Evolutionary conservation across 2,329 filamentous ascomycete genomes (phyloP).

Genomic region (Hymenoscyphus albidus): DNA sequence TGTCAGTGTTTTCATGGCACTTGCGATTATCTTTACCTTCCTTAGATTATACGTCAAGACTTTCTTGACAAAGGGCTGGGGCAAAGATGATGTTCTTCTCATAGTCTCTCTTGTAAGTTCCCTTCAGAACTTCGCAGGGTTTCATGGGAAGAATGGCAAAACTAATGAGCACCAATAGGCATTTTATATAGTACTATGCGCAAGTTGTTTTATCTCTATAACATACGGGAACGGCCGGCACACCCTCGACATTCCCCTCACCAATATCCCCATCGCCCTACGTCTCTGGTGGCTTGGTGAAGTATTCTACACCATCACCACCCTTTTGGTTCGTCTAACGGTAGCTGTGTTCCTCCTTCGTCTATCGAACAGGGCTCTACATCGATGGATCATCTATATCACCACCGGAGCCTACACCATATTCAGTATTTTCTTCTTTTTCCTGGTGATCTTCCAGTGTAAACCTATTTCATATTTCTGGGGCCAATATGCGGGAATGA

Average conservation of each 20-base stretch:
- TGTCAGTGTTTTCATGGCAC: conserved; percentile 21
- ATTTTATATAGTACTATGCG: conserved; percentile 22
- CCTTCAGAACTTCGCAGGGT: too few species aligned
- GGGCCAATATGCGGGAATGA: conserved; percentile 32
- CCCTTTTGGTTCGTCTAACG: conserved; percentile 40
- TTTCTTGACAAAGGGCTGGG: conserved; percentile 26
- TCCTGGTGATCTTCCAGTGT: conserved; percentile 51
- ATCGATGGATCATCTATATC: conserved; percentile 43
- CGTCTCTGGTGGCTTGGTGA: conserved; percentile 52
- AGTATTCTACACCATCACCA: conserved; percentile 48
- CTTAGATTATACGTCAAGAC: conserved; percentile 26
- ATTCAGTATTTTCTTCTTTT: conserved; percentile 46
- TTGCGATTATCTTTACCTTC: conserved; percentile 25
- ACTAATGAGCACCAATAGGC: conserved; percentile 13
- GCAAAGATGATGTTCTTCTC: conserved; percentile 27
- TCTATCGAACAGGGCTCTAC: conserved; percentile 43
- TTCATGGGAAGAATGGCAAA: not conserved
- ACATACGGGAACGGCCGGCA: conserved; percentile 26
- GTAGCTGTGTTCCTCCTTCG: conserved; percentile 52
- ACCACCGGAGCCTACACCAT: conserved; percentile 45
- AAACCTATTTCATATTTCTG: conserved; percentile 50
- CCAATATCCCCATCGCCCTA: conserved; percentile 21
- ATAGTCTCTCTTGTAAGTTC: conserved; percentile 22
- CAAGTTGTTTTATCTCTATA: conserved; percentile 18
- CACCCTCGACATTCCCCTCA: conserved; percentile 13